A percentile compares a stretch with the other conserved stretches of the same genome.
phyloP scores from a whole-genome alignment of 2,329 filamentous ascomycete species.

The Leptoxyphium fumago region DNA sequence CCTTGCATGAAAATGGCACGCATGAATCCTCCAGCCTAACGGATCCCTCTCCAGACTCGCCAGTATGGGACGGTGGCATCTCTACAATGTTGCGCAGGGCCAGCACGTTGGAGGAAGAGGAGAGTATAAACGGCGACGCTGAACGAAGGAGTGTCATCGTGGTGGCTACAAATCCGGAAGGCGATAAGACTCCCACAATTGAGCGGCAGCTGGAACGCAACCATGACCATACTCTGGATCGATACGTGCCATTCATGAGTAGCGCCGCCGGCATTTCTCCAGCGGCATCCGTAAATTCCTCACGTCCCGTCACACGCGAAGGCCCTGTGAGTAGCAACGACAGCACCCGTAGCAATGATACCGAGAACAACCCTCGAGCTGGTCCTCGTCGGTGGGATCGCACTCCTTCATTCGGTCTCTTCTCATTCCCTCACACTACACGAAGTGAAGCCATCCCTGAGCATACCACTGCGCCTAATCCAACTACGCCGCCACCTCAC shows the following conservation, averaged over 20 bases:
- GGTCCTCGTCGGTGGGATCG: background rate
- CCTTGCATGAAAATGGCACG: background rate
- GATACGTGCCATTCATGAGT: background rate
- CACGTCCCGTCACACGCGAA: background rate
- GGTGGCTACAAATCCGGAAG: background rate
- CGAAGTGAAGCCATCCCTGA: background rate
- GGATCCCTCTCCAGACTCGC: background rate
- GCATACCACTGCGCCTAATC: background rate
- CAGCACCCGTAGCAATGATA: background rate
- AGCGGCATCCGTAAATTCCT: background rate
- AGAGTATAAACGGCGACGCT: background rate
- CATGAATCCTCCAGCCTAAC: background rate
- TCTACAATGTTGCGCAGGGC: background rate
- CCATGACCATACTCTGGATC: background rate
- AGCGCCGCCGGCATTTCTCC: background rate
- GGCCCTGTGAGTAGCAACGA: background rate
- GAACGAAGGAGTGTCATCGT: background rate
- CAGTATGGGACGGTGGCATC: background rate
- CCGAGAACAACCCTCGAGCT: background rate
- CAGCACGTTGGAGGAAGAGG: background rate
- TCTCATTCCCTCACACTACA: background rate
- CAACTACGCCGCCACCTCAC: background rate
- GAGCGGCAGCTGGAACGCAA: background rate
- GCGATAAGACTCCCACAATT: background rate
- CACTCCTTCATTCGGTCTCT: background rate